phyloP scores from a whole-genome alignment of 2,329 filamentous ascomycete genomes.

The Colletotrichum sp. region DNA sequence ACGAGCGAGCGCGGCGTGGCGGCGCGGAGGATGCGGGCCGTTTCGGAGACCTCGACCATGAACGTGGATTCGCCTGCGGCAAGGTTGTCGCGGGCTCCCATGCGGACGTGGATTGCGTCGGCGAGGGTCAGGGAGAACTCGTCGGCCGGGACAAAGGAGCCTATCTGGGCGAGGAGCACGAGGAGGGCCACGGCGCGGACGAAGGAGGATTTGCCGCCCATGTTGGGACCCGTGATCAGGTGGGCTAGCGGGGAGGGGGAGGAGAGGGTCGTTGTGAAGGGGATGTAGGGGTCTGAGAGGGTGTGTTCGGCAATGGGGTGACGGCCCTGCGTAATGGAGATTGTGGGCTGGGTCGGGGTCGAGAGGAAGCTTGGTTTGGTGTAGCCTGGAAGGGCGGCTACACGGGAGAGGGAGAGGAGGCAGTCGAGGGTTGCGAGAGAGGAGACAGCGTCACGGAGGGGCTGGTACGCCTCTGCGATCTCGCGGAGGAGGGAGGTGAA shows the following conservation, averaged over 20 bases:
- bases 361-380: conserved; percentile 72
- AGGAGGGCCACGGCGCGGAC: conserved; percentile 92
- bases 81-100: conserved; percentile 96
- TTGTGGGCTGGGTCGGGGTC: conserved; percentile 66
- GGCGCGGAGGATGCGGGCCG: conserved; percentile 85
- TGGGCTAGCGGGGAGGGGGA: conserved; percentile 71
- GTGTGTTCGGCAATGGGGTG: conserved; percentile 97
- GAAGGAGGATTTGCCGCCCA: conserved; percentile 99
- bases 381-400: conserved; percentile 88
- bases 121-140: conserved; percentile 77
- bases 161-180: conserved; percentile 91
- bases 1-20: conserved; percentile 85
- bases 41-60: conserved; percentile 97
- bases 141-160: conserved; percentile 87
- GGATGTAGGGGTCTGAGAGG: conserved; percentile 85
- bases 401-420: conserved; percentile 81
- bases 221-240: conserved; percentile 95
- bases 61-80: conserved; percentile 94
- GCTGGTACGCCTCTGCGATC: conserved; percentile 80
- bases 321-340: conserved; percentile 76
- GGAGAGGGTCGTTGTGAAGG: conserved; percentile 81
- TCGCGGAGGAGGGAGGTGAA: conserved; percentile 74
- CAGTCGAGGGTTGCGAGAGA: conserved; percentile 89
- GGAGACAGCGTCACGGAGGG: conserved; percentile 86
- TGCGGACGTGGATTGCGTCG: conserved; percentile 92